These are phyloP conservation scores for Biscogniauxia mediterranea DNA, from an alignment of 2,329 filamentous ascomycete species.

Conservation along the genomic window DNA sequence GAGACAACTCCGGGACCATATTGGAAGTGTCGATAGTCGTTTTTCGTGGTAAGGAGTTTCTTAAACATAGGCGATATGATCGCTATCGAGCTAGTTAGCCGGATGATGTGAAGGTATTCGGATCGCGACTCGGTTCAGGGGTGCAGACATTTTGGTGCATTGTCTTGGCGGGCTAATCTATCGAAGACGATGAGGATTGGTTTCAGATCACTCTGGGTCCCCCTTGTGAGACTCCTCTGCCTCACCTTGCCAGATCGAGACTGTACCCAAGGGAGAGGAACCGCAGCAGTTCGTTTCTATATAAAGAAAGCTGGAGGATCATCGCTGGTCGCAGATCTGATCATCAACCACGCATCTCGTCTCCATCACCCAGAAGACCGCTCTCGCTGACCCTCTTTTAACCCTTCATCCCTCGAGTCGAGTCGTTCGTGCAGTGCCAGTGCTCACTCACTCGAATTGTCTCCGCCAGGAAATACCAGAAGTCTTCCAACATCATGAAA, in stretches of 20 bases:
- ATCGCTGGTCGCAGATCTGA: slow-evolving; percentile 25
- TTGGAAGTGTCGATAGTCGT: background rate
- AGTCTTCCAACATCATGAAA: background rate
- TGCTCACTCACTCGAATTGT: slow-evolving; percentile 6
- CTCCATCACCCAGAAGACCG: slow-evolving; percentile 13
- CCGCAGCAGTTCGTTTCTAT: slow-evolving; percentile 11
- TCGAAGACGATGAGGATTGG: background rate
- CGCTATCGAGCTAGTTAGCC: background rate
- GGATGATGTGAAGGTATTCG: background rate
- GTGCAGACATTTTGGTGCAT: background rate
- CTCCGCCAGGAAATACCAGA: background rate
- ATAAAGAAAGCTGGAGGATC: slow-evolving; percentile 26
- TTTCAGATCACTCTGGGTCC: background rate
- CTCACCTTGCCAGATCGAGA: background rate
- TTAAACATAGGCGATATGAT: background rate
- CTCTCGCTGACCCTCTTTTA: slow-evolving; percentile 17
- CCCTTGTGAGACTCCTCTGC: slow-evolving; percentile 2
- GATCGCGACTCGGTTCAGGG: background rate
- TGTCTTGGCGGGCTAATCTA: background rate
- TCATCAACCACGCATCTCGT: slow-evolving; percentile 20
- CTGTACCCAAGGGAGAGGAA: background rate
- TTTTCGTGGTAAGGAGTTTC: background rate
- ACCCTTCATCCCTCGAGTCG: background rate
- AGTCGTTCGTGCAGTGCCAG: slow-evolving; percentile 1
- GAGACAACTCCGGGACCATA: background rate